Evolutionary conservation across 495 filamentous ascomycete species (phyloP).

Genomic region (Corynascus novoguineensis): DNA sequence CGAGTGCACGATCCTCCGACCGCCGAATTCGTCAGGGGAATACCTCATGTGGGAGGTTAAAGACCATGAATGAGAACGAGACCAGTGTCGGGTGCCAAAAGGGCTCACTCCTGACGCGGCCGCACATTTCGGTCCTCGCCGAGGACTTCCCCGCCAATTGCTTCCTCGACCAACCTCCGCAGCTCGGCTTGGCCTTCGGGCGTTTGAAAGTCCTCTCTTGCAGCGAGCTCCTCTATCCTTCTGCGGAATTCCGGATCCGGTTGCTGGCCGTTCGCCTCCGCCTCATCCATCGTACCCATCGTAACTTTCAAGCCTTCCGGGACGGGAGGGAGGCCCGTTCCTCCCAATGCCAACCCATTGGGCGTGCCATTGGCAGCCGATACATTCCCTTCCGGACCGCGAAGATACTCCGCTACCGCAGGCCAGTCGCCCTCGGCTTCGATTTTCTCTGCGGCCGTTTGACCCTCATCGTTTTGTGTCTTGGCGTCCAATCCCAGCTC

Average conservation of each 20-base stretch:
- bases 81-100: background rate
- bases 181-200: conserved; percentile 65
- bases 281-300: conserved; percentile 59
- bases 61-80: conserved; percentile 34
- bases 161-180: conserved; percentile 64
- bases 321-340: conserved; percentile 41
- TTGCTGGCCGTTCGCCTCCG: conserved; percentile 50
- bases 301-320: conserved; percentile 64
- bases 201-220: conserved; percentile 64
- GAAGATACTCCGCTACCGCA: conserved; percentile 62
- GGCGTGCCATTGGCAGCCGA: conserved; percentile 27
- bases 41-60: conserved; percentile 53
- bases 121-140: conserved; percentile 57
- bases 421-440: conserved; percentile 64
- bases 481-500: conserved; percentile 66
- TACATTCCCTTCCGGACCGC: conserved; percentile 34
- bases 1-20: conserved; percentile 44
- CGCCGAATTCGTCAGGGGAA: conserved; percentile 40
- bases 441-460: conserved; percentile 67
- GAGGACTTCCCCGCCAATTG: conserved; percentile 50
- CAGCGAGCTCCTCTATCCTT: conserved; percentile 71
- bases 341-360: background rate
- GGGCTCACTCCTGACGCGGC: conserved; percentile 49
- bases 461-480: conserved; percentile 57
- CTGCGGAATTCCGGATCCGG: conserved; percentile 66